Evolutionary conservation across 768 basidiomycete genomes (phyloP).

Genomic region (Trametes sanguinea): DNA sequence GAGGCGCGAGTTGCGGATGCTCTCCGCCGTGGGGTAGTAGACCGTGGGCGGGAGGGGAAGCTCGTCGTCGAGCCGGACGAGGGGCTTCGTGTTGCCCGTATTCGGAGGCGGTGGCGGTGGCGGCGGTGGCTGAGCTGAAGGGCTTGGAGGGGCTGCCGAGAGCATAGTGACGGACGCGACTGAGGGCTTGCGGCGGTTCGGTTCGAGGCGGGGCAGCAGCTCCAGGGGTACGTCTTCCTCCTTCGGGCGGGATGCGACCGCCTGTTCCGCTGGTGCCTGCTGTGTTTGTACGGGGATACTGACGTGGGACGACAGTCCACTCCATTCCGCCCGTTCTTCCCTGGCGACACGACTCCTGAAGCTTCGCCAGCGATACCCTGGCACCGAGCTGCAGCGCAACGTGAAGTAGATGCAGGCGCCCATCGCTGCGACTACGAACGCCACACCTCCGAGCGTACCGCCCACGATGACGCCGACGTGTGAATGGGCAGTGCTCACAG

Average conservation of each 20-base stretch:
- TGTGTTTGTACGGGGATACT: slow-evolving; percentile 8
- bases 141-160: background rate
- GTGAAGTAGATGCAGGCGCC: slow-evolving; percentile 33
- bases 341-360: background rate
- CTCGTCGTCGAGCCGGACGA: slow-evolving; percentile 27
- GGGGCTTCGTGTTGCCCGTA: background rate
- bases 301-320: slow-evolving; percentile 22
- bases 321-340: slow-evolving; percentile 10
- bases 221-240: background rate
- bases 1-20: no score
- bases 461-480: slow-evolving; percentile 52
- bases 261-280: background rate
- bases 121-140: background rate
- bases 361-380: slow-evolving; percentile 18
- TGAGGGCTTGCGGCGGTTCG: slow-evolving; percentile 7
- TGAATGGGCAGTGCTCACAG: background rate
- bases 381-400: slow-evolving; percentile 12
- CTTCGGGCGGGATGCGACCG: background rate
- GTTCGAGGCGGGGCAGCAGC: slow-evolving; percentile 1
- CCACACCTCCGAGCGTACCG: slow-evolving; percentile 50
- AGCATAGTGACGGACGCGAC: background rate
- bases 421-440: no score
- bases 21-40: background rate
- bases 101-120: background rate
- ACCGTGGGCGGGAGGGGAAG: background rate